Evolutionary conservation across 2,329 filamentous ascomycete genomes (phyloP), one percentile per base, ranked within the genome.

Genomic region (Epichloe baconii): DNA sequence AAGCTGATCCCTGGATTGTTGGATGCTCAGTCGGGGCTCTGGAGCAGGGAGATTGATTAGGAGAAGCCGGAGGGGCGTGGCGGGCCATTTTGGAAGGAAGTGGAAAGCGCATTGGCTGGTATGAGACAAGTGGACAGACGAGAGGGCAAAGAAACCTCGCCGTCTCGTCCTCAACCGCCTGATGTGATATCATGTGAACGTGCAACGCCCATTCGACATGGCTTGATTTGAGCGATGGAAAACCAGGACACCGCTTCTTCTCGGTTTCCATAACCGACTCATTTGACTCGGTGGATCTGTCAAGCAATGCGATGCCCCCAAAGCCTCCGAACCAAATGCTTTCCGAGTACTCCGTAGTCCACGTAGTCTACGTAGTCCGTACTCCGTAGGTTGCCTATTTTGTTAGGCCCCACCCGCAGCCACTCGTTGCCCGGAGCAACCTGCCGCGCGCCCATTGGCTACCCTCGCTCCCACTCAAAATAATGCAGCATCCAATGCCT

Each of bases 351-450:
- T 23, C 21, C 21, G 1, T 23, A 23, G 3, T 21, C n/a, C n/a
- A 4, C 17, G 17, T 17, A 17, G 17, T 17, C 17, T n/a, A n/a
- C 21, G 21, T 4, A 21, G 21, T 26, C 23, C 23, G 23, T 6
- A 26, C 23, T 26, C 23, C 23, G 23, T 26, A 5, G 14, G 15
- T 19, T 50, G 26, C 40, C 46, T 31, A 23, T 36, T 40, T 26
- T 49, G 42, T 5, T 36, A 10, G 12, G 19, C 48, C 17, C 44
- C 44, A 48, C 51, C 15, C 21, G 34, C 10, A n/a, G 3, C 6
- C 48, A 44, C 50, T 5, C 19, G 65, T 67, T 67, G 64, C 61
- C 58, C 52, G 37, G 56, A 55, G 60, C 62, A 66, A 66, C 62
- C 58, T 49, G 51, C 45, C 55, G 26, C 49, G 49, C 51, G 44